Evolutionary conservation across 2,329 filamentous ascomycete genomes (phyloP), one percentile per base, ranked within the genome.

Genomic region (Raffaelea ambrosiae): DNA sequence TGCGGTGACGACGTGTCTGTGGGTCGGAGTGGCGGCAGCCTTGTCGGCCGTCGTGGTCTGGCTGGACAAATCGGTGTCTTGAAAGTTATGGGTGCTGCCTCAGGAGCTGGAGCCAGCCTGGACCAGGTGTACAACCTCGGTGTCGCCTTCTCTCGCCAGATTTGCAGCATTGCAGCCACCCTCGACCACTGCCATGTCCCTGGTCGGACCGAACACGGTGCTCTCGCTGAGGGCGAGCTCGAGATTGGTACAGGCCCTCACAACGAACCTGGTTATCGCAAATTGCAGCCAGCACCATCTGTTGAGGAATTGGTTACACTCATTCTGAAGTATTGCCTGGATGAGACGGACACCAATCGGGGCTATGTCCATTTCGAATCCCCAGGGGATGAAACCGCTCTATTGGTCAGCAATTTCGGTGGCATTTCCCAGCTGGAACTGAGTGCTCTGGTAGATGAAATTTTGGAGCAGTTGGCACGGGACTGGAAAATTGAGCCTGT

Each of bases 201-300:
- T 0, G 76, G 76, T 0, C 66, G 74, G 36, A 59, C 65, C 2
- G 67, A 75, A 49, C 71, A 74, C 49, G 68, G 62, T n/a, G 68
- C 63, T 16, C 67, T 81, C 2, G 65, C 62, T 10, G 59, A 63
- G 1, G 61, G 77, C 48, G 77, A 78, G 48, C 61, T 83, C 33
- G 80, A 82, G 59, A 67, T 84, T n/a, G 81, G 81, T 3, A 83
- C 80, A 20, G 81, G 81, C 0, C 79, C 79, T 14, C 81, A 85
- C 59, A 83, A 83, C 57, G 81, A 85, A 60, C 80, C 81, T 0
- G 81, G 74, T 0, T 74, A 79, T 56, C 69, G 67, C 57, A 78
- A 77, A 59, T 57, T 81, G 18, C 73, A 72, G 0, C 79, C 75
- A 0, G 66, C 62, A 1, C 75, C 73, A 3, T 64, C 71, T 9